Conservation (phyloP, 192 early-diverging fungal species). For the Chytriomyces sp. region DNA sequence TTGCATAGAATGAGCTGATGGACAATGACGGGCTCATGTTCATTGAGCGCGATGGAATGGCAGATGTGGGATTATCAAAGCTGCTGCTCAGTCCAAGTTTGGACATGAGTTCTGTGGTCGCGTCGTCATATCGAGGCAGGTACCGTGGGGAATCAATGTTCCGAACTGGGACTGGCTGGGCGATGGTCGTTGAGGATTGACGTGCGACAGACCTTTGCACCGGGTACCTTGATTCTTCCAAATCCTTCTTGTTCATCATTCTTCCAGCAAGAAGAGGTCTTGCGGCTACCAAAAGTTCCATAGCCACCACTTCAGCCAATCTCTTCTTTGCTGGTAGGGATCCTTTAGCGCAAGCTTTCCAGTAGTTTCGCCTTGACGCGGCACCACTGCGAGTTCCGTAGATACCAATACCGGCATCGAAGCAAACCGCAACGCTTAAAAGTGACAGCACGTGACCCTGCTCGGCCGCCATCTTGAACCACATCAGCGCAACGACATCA, state of each 20-base stretch:
- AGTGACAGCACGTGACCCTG: slow-evolving; percentile 53
- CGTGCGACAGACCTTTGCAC: neutral
- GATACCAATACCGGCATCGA: slow-evolving; percentile 78
- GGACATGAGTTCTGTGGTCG: slow-evolving; percentile 16
- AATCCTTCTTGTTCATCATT: neutral
- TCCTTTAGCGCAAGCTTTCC: slow-evolving; percentile 42
- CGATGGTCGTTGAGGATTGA: neutral
- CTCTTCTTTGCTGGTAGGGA: slow-evolving; percentile 42
- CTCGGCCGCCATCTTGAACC: slow-evolving; percentile 51
- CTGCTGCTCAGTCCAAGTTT: slow-evolving; percentile 9
- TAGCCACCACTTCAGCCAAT: slow-evolving; percentile 28
- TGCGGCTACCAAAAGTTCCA: slow-evolving; percentile 36
- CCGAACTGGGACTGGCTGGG: neutral
- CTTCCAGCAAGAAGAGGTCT: slow-evolving; percentile 35
- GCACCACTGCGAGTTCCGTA: slow-evolving; percentile 50
- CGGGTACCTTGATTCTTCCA: neutral
- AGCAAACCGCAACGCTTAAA: slow-evolving; percentile 73
- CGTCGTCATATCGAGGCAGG: slow-evolving; percentile 21
- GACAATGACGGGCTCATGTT: slow-evolving; percentile 1
- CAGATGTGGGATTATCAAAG: neutral
- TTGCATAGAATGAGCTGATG: slow-evolving; percentile 14
- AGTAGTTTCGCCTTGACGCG: slow-evolving; percentile 51
- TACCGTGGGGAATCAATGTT: neutral
- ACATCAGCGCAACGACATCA: slow-evolving; percentile 47
- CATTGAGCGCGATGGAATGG: slow-evolving; percentile 13